Percentiles rank a stretch among this genome's conserved stretches.
phyloP scores from a whole-genome alignment of 2,329 filamentous ascomycete genomes.

The Monilinia fructigena region DNA sequence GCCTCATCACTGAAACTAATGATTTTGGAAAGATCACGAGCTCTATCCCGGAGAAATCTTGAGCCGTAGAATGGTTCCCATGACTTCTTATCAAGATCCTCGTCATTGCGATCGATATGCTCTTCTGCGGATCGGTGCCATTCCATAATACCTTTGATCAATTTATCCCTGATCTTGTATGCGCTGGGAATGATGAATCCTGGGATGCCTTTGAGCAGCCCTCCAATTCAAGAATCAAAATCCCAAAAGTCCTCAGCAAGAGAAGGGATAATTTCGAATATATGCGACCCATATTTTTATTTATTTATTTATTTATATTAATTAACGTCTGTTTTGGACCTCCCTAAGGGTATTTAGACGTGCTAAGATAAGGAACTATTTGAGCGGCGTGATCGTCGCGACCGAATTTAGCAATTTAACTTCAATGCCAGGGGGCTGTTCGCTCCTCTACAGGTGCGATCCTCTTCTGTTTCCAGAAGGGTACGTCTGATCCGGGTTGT shows the following conservation, averaged over 20 bases:
- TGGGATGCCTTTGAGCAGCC: slow-evolving; percentile 33
- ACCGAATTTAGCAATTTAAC: no score
- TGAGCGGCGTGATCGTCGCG: no score
- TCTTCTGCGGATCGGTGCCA: slow-evolving; percentile 36
- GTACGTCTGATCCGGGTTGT: no score
- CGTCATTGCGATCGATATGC: slow-evolving; percentile 26
- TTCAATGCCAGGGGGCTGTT: no score
- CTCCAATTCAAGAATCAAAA: slow-evolving; percentile 33
- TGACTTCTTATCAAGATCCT: slow-evolving; percentile 25
- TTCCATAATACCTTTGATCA: slow-evolving; percentile 30
- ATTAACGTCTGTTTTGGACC: no score
- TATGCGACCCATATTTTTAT: slow-evolving; percentile 36
- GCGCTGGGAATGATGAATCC: slow-evolving; percentile 35
- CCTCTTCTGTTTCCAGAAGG: no score
- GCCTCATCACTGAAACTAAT: slow-evolving; percentile 24
- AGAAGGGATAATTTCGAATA: slow-evolving; percentile 35
- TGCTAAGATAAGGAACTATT: no score
- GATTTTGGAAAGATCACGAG: slow-evolving; percentile 17
- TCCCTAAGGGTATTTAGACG: no score
- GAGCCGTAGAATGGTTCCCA: slow-evolving; percentile 39
- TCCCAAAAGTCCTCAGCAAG: slow-evolving; percentile 38
- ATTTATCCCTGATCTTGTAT: slow-evolving; percentile 32
- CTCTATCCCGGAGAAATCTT: slow-evolving; percentile 36
- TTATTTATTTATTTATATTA: no score
- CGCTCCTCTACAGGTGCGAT: no score